Evolutionary conservation across 495 filamentous ascomycete genomes (phyloP).

Genomic region (Pseudoneurospora amorphoporcata): DNA sequence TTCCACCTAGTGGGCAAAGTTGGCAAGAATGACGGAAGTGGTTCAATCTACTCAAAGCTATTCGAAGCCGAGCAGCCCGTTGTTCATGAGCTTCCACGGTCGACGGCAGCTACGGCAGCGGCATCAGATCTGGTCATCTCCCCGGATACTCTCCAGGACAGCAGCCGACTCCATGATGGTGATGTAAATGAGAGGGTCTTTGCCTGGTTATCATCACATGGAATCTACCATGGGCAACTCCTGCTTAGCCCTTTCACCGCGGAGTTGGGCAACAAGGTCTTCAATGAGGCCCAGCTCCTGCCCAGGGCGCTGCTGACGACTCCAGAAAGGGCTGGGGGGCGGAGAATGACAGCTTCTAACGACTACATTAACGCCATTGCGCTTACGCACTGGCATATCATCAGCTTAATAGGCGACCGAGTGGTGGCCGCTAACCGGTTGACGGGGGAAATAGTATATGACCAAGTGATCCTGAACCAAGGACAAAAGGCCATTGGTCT

Average conservation of each 20-base stretch:
- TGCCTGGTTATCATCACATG: slow-evolving; percentile 82
- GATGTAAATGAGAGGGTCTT: slow-evolving; percentile 55
- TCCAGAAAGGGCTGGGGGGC: slow-evolving; percentile 46
- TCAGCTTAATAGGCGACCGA: slow-evolving; percentile 72
- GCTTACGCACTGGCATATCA: slow-evolving; percentile 84
- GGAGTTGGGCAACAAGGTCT: slow-evolving; percentile 55
- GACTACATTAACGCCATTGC: slow-evolving; percentile 71
- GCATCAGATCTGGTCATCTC: slow-evolving; percentile 62
- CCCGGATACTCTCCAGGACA: slow-evolving; percentile 56
- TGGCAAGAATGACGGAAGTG: slow-evolving; percentile 68
- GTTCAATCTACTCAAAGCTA: slow-evolving; percentile 71
- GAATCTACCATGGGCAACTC: slow-evolving; percentile 78
- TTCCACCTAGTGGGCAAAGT: slow-evolving; percentile 70
- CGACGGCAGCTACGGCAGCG: slow-evolving; percentile 43
- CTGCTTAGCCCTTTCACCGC: slow-evolving; percentile 36
- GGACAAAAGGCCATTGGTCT: slow-evolving; percentile 71
- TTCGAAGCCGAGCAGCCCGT: slow-evolving; percentile 79
- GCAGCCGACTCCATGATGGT: slow-evolving; percentile 23
- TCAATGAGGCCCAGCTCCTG: slow-evolving; percentile 64
- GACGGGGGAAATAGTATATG: slow-evolving; percentile 72
- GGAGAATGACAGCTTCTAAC: slow-evolving; percentile 46
- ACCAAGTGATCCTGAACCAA: slow-evolving; percentile 74
- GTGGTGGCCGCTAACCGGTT: slow-evolving; percentile 78
- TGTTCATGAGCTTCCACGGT: slow-evolving; percentile 53
- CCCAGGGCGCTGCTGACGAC: slow-evolving; percentile 59